Evolutionary conservation across 345 rosid genomes (phyloP), one percentile per base, ranked within the genome.

Genomic region (Aegle marmelos): DNA sequence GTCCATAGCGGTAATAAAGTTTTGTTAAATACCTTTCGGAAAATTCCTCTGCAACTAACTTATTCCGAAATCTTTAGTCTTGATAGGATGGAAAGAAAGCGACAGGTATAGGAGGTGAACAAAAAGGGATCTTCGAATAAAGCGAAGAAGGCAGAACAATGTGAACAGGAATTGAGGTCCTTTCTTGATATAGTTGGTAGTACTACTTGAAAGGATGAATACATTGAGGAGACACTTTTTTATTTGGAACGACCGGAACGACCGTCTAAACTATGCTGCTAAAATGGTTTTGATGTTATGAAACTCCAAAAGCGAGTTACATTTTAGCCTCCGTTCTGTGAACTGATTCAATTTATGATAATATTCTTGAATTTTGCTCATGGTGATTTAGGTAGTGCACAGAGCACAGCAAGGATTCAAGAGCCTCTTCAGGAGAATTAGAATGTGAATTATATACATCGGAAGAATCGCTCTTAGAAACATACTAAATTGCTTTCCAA

Each of bases 1-100:
- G 6, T 36, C 39, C 1, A 6, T 1, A 6, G 9, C 1, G 1
- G 1, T 6, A 36, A 9, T 36, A 36, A 36, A 6, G 6, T 36
- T 36, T 36, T 36, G 9, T 9, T 0, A 3, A 33, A 33, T 33
- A 2, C 34, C 4, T 33, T 33, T 33, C 34, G 0, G 34, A 33
- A 33, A 33, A 33, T 3, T 33, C 34, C 2, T 1, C 68, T 39
- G 34, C 53, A 72, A 21, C 22, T 27, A 14, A 31, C 16, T 4
- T 54, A 50, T 41, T 27, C 24, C 59, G 37, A 72, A 59, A 7
- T 45, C 31, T 60, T 50, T 27, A 58, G 37, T 74, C 5, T 54
- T 28, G 33, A 53, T 81, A 95, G 98, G 82, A 91, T 95, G 98
- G 98, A 95, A 72, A 92, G 98, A 84, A 97, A 92, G 74, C 91